Evolutionary conservation across 2,329 filamentous ascomycete genomes (phyloP).

Genomic region (Xylaria sp.): DNA sequence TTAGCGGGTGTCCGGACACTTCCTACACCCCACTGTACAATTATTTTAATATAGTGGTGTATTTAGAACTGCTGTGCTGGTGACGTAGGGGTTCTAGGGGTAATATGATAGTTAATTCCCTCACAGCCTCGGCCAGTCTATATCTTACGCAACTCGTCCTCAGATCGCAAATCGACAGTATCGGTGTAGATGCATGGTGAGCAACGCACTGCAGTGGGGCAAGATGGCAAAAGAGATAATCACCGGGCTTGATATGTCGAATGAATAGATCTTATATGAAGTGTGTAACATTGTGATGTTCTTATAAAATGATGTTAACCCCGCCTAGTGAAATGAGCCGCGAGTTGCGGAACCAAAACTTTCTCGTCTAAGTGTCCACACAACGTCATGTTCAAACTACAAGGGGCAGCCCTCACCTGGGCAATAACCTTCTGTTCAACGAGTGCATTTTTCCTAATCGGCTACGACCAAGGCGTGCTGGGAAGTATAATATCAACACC

Average conservation of each 20-base stretch:
- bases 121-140: too few species aligned
- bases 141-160: neutral
- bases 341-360: neutral
- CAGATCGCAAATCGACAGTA: neutral
- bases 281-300: neutral
- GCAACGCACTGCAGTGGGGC: neutral
- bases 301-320: neutral
- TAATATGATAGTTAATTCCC: too few species aligned
- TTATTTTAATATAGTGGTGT: too few species aligned
- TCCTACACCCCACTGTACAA: too few species aligned
- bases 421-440: slow-evolving; percentile 13
- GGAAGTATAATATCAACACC: slow-evolving; percentile 16
- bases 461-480: slow-evolving; percentile 12
- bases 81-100: too few species aligned
- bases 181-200: neutral
- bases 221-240: neutral
- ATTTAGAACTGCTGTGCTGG: too few species aligned
- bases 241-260: neutral
- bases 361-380: neutral
- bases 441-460: slow-evolving; percentile 16
- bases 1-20: too few species aligned
- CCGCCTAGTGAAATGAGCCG: neutral
- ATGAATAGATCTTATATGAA: neutral
- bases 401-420: slow-evolving; percentile 10
- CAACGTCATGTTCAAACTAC: slow-evolving; percentile 1